phyloP scores from a whole-genome alignment of 805 yeast species.

The Ogataea paraovalis region DNA sequence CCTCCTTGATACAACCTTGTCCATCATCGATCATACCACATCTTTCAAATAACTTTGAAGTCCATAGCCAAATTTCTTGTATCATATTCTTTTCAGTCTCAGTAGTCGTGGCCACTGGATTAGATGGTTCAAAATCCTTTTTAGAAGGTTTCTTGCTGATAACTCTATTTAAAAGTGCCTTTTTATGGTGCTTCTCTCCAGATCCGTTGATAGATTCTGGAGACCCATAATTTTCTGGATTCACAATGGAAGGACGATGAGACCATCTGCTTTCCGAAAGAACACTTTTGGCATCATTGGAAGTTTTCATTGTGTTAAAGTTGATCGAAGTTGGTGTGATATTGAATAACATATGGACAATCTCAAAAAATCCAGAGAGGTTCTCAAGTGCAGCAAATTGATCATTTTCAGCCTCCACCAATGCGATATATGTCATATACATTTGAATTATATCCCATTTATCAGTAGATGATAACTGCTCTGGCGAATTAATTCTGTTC shows the following conservation, averaged over 20 bases:
- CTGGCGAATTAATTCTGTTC: slow-evolving; percentile 41
- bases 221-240: slow-evolving; percentile 3
- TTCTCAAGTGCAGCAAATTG: slow-evolving; percentile 54
- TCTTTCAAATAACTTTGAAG: slow-evolving; percentile 59
- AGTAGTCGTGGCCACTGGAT: slow-evolving; percentile 6
- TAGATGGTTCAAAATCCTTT: slow-evolving; percentile 6
- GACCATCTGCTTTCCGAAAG: slow-evolving; percentile 8
- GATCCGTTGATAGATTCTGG: slow-evolving; percentile 7
- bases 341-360: slow-evolving; percentile 40
- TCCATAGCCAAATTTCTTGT: slow-evolving; percentile 72
- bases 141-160: slow-evolving; percentile 8
- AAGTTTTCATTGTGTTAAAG: neutral
- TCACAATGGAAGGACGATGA: slow-evolving; percentile 13
- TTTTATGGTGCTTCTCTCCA: slow-evolving; percentile 17
- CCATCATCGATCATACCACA: slow-evolving; percentile 56
- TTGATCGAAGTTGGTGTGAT: slow-evolving; percentile 2
- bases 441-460: slow-evolving; percentile 58
- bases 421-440: slow-evolving; percentile 68
- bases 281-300: neutral
- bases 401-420: slow-evolving; percentile 62
- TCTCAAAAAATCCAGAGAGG: slow-evolving; percentile 61
- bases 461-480: slow-evolving; percentile 12
- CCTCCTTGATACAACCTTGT: slow-evolving; percentile 69
- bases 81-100: slow-evolving; percentile 36
- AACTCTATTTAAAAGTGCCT: slow-evolving; percentile 11